Evolutionary conservation across 495 filamentous ascomycete genomes (phyloP).

Genomic region (Hyaloscypha variabilis): DNA sequence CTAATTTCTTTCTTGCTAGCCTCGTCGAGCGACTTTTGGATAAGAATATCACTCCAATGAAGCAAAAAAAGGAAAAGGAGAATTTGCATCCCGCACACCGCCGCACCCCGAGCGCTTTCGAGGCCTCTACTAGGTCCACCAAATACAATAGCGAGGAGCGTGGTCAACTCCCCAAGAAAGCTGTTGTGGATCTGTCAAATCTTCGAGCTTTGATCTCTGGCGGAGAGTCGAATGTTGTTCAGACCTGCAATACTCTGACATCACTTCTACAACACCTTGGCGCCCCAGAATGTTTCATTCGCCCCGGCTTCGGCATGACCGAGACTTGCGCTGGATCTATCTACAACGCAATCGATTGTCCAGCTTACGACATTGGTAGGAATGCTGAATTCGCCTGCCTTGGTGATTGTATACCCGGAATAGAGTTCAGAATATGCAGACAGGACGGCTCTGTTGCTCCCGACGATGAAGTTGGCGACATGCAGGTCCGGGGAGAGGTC

Average conservation of each 20-base stretch:
- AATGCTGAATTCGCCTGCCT: slow-evolving; percentile 79
- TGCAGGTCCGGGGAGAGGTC: slow-evolving; percentile 75
- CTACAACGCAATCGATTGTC: slow-evolving; percentile 52
- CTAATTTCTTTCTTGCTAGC: slow-evolving; percentile 57
- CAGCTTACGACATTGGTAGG: slow-evolving; percentile 75
- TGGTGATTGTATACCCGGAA: slow-evolving; percentile 32
- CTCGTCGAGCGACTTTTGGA: background rate
- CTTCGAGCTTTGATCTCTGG: slow-evolving; percentile 38
- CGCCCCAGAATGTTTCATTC: slow-evolving; percentile 45
- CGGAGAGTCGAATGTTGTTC: slow-evolving; percentile 42
- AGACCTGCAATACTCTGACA: slow-evolving; percentile 35
- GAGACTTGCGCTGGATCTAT: slow-evolving; percentile 40
- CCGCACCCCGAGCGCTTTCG: no score
- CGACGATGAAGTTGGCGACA: slow-evolving; percentile 56
- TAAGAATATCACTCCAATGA: no score
- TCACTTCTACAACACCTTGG: slow-evolving; percentile 37
- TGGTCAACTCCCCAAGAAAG: background rate
- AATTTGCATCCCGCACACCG: background rate
- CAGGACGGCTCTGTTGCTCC: slow-evolving; percentile 45
- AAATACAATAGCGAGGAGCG: background rate
- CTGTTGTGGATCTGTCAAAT: slow-evolving; percentile 31
- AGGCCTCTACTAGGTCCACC: no score
- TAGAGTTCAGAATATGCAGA: slow-evolving; percentile 36
- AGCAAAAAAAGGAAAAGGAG: background rate
- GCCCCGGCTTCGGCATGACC: slow-evolving; percentile 84